Conservation (phyloP, 371 early-diverging fungal species). For the Entomophthora muscae region DNA sequence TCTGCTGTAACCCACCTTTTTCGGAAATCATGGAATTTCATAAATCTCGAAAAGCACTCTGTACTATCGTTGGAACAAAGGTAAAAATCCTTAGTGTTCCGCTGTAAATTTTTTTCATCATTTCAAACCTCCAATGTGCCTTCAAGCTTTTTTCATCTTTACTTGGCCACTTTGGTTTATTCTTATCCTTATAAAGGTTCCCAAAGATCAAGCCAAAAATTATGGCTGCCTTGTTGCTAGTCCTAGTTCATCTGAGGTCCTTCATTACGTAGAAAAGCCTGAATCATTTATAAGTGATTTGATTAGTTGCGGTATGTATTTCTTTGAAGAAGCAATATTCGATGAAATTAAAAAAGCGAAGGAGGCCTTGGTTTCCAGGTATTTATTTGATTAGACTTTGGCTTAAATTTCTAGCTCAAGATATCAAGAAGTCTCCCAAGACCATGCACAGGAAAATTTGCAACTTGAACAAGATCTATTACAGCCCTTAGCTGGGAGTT, state of each 20-base stretch:
- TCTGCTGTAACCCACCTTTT: conserved; percentile 86
- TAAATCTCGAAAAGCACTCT: conserved; percentile 48
- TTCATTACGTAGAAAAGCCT: conserved; percentile 96
- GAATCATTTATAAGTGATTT: conserved; percentile 83
- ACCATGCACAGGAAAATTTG: conserved; percentile 44
- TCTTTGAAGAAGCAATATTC: conserved; percentile 76
- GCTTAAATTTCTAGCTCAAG: neutral
- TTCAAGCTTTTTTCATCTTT: no score
- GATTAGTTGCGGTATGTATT: conserved; percentile 82
- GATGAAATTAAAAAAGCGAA: conserved; percentile 62
- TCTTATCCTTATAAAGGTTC: no score
- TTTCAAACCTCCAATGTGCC: no score
- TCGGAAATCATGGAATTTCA: conserved; percentile 68
- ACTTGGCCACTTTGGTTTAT: no score
- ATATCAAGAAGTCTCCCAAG: conserved; percentile 8
- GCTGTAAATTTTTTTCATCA: no score
- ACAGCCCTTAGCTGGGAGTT: conserved; percentile 57
- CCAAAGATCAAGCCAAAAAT: conserved; percentile 50
- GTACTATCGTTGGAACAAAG: conserved; percentile 75
- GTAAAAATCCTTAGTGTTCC: no score
- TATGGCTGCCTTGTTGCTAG: conserved; percentile 89
- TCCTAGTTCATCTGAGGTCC: conserved; percentile 59
- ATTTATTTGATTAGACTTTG: conserved; percentile 8
- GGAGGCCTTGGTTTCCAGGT: conserved; percentile 33
- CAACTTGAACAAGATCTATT: conserved; percentile 85